Base-by-base conservation (phyloP, 2,329 filamentous ascomycete genomes). In the Beauveria caledonica region DNA sequence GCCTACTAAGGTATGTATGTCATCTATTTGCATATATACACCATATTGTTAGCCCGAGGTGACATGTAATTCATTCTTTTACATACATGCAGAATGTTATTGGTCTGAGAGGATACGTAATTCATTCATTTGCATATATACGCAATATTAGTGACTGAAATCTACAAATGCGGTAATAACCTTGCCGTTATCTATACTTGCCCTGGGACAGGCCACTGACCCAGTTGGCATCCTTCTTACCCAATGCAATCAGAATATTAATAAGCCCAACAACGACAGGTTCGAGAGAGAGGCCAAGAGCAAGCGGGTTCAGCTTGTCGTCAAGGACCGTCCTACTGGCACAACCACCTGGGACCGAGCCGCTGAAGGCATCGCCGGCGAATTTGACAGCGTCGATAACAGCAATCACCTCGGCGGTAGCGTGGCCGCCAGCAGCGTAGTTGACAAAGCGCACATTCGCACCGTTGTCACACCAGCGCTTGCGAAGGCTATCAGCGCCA, bases 401-500 rank as follows among this genome's bases (percentile, higher is more conserved):
- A 13, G 44, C 62, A 7, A 61, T 11, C 2, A 58, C 48, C 53
- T 61, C 62, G 25, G 54, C 60, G 1, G 52, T 61, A n/a, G 10
- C 23, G 48, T 63, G 62, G 4, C 58, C 58, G 19, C 62, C 62
- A 1, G 52, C 46, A 2, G 29, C 49, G 27, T 48, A 63, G 15
- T 54, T 58, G 13, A 49, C 49, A 29, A 58, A 63, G 4, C 33
- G 46, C 17, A 63, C 62, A 9, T 40, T 52, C 3, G 59, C 62
- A 15, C 62, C 62, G 27, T 58, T 45, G 8, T 7, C 49, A 36
- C 62, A 63, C 62, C 62, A 63, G 9, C 39, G 21, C 40, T 61
- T 39, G 33, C 50, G 11, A 1, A 63, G 19, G 15, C 19, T n/a
- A 3, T 29, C 27, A 6, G 48, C 53, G 13, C 40, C 36, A 4